phyloP scores from a whole-genome alignment of 2,329 filamentous ascomycete genomes.

The Scedosporium aurantiacum region DNA sequence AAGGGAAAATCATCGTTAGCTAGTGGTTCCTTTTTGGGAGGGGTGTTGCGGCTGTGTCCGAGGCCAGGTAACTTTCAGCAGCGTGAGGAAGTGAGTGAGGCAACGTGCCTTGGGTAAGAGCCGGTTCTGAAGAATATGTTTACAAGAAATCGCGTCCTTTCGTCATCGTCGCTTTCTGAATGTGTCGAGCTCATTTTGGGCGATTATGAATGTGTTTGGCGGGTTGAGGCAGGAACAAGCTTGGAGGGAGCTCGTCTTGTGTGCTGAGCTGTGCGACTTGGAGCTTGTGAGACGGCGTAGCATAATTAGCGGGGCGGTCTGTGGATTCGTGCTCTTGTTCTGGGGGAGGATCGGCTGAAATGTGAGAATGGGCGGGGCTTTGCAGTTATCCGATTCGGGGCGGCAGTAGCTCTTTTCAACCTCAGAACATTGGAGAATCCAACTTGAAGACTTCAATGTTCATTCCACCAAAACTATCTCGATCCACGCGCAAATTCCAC shows the following conservation, averaged over 20 bases:
- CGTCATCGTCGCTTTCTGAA: not conserved
- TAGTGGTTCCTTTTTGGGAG: not conserved
- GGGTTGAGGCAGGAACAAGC: not conserved
- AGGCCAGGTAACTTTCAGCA: not conserved
- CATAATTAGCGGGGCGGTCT: not conserved
- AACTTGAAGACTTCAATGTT: too few species aligned
- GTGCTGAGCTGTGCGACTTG: not conserved
- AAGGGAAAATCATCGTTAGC: not conserved
- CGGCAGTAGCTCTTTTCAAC: not conserved
- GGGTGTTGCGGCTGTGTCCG: not conserved
- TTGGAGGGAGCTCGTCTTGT: not conserved
- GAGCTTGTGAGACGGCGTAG: not conserved
- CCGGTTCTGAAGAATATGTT: slow-evolving; percentile 73
- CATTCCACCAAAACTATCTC: not conserved
- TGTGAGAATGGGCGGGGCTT: not conserved
- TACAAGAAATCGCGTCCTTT: slow-evolving; percentile 64
- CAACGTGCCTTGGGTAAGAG: slow-evolving; percentile 55
- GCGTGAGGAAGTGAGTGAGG: not conserved
- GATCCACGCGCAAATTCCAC: too few species aligned
- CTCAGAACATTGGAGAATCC: not conserved
- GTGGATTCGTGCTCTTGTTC: too few species aligned
- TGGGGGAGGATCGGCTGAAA: too few species aligned
- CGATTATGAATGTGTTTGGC: not conserved
- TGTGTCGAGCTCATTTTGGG: slow-evolving; percentile 4
- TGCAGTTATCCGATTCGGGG: not conserved